phyloP scores from a whole-genome alignment of 2,329 filamentous ascomycete species.

The Dendrostoma leiphaemia region DNA sequence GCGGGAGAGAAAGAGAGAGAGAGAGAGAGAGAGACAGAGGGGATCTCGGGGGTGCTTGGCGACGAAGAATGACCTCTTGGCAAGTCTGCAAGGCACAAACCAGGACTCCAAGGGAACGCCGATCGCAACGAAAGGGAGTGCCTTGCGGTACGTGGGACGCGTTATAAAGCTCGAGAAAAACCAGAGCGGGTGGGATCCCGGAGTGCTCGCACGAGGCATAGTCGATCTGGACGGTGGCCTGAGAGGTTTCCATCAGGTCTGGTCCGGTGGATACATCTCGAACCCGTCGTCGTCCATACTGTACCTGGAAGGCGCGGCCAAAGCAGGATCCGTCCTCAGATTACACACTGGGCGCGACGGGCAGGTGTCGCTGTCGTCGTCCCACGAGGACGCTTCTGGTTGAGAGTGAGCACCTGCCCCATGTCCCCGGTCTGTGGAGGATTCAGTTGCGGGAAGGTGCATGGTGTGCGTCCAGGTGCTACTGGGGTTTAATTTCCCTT shows the following conservation, averaged over 20 bases:
- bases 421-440: background rate
- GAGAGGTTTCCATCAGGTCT: too few species aligned
- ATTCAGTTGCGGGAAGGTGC: background rate
- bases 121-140: too few species aligned
- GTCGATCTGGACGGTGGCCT: too few species aligned
- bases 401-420: background rate
- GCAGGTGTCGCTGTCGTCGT: background rate
- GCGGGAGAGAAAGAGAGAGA: background rate
- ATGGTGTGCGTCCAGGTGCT: background rate
- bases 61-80: background rate
- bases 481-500: background rate
- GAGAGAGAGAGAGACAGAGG: background rate
- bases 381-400: background rate
- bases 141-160: background rate
- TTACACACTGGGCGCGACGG: background rate
- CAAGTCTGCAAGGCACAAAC: too few species aligned
- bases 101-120: too few species aligned
- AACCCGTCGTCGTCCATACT: background rate
- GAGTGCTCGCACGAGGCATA: background rate
- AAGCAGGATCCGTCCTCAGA: background rate
- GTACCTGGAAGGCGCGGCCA: background rate
- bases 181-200: background rate
- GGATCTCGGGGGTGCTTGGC: too few species aligned
- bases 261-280: too few species aligned
- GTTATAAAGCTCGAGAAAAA: too few species aligned